A percentile compares a stretch with the other conserved stretches of the same genome.
Evolutionary conservation across 164 flowering plant species (phyloP).

Genomic region (Annona squamosa): DNA sequence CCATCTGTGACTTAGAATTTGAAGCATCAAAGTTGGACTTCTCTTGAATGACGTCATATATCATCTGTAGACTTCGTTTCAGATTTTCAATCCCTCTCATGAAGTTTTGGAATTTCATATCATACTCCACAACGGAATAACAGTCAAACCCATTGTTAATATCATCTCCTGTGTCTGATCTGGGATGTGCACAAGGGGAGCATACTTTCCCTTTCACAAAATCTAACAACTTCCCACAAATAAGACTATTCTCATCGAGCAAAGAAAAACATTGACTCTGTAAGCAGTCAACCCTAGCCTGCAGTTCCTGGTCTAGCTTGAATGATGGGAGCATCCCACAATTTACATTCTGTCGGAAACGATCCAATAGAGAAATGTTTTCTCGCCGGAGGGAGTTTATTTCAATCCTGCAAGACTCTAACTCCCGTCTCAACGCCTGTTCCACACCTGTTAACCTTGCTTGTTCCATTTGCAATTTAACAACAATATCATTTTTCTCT

Average conservation of each 20-base stretch:
- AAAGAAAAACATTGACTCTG: slow-evolving; percentile 58
- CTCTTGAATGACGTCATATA: slow-evolving; percentile 50
- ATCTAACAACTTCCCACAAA: slow-evolving; percentile 55
- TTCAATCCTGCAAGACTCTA: slow-evolving; percentile 59
- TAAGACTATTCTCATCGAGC: slow-evolving; percentile 43
- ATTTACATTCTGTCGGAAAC: slow-evolving; percentile 43
- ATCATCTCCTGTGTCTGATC: slow-evolving; percentile 22
- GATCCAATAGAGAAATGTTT: slow-evolving; percentile 56
- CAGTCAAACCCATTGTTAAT: slow-evolving; percentile 36
- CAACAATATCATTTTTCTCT: slow-evolving; percentile 38
- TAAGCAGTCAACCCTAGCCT: slow-evolving; percentile 39
- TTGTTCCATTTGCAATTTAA: slow-evolving; percentile 59
- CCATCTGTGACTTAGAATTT: slow-evolving; percentile 22
- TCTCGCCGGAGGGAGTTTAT: slow-evolving; percentile 75
- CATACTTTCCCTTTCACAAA: slow-evolving; percentile 37
- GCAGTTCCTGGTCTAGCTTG: slow-evolving; percentile 68
- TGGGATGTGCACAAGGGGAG: slow-evolving; percentile 11
- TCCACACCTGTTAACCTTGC: slow-evolving; percentile 76
- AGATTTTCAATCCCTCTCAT: slow-evolving; percentile 61
- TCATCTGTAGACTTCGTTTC: slow-evolving; percentile 46
- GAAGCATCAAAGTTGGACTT: slow-evolving; percentile 29
- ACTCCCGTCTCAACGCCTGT: slow-evolving; percentile 64
- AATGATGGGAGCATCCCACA: slow-evolving; percentile 35
- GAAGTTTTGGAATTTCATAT: slow-evolving; percentile 71
- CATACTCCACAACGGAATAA: slow-evolving; percentile 66